Conservation (phyloP, 1,284 basidiomycete genomes). For the Ceratobasidium sp. region DNA sequence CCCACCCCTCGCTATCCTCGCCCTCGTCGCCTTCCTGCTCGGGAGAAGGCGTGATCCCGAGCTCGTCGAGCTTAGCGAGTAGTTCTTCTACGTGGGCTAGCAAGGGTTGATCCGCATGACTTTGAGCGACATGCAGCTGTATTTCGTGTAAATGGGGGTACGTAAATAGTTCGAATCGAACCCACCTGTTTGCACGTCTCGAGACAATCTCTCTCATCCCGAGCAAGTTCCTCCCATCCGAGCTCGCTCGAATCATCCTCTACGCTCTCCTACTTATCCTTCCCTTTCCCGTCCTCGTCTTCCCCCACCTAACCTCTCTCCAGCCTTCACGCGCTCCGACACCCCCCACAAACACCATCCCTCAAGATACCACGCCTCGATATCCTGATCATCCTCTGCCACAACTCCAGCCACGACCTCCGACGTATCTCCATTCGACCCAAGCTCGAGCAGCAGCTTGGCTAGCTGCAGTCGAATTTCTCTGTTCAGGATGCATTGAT, state of each 20-base stretch:
- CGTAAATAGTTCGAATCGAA: constrained; percentile 46
- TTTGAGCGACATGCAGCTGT: constrained; percentile 79
- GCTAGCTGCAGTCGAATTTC: constrained; percentile 80
- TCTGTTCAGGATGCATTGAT: constrained; percentile 79
- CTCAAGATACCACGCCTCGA: constrained; percentile 95
- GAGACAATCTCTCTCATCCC: constrained; percentile 84
- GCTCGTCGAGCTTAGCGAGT: constrained; percentile 73
- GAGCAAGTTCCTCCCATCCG: constrained; percentile 83
- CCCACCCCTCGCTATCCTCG: constrained; percentile 55
- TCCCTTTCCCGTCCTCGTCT: too few relatives aligned
- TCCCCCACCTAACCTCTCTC: constrained; percentile 49
- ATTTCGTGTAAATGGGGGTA: constrained; percentile 41
- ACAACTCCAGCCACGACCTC: constrained; percentile 85
- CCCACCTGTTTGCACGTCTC: constrained; percentile 84
- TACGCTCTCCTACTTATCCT: constrained; percentile 69
- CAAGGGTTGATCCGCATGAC: constrained; percentile 83
- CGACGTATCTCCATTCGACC: constrained; percentile 77
- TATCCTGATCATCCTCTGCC: constrained; percentile 86
- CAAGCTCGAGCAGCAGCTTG: constrained; percentile 87
- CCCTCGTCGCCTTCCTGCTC: constrained; percentile 67
- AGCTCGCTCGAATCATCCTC: constrained; percentile 68
- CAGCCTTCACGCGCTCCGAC: constrained; percentile 69
- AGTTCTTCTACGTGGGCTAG: constrained; percentile 84
- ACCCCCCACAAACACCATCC: constrained; percentile 93
- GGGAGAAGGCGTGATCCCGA: constrained; percentile 76